Conservation (phyloP, 2,329 filamentous ascomycete species). For the Sclerotinia minor region DNA sequence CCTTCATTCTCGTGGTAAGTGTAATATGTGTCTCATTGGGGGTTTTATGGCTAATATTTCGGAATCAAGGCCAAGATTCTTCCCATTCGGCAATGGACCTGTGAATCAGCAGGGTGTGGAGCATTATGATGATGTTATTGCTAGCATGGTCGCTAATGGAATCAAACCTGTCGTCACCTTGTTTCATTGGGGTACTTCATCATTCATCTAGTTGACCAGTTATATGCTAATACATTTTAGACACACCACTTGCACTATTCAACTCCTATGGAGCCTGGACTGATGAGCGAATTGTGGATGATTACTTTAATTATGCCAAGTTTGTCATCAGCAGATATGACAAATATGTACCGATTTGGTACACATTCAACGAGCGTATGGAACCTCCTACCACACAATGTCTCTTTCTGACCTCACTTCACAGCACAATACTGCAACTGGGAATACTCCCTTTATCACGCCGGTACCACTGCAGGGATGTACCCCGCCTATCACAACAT, state of each 20-base stretch:
- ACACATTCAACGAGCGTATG: slow-evolving; percentile 56
- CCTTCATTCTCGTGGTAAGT: slow-evolving; percentile 41
- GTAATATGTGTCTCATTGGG: neutral
- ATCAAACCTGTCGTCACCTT: slow-evolving; percentile 52
- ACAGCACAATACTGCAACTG: slow-evolving; percentile 49
- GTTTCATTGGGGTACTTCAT: slow-evolving; percentile 43
- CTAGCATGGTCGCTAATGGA: slow-evolving; percentile 51
- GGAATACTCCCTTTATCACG: slow-evolving; percentile 49
- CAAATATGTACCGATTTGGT: slow-evolving; percentile 53
- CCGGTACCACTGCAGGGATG: slow-evolving; percentile 43
- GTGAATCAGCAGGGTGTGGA: slow-evolving; percentile 53
- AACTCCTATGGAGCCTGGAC: slow-evolving; percentile 48
- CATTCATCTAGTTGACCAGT: neutral
- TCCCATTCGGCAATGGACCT: slow-evolving; percentile 54
- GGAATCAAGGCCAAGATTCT: slow-evolving; percentile 44
- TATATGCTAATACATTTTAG: slow-evolving; percentile 25
- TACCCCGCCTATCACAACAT: slow-evolving; percentile 49
- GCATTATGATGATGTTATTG: slow-evolving; percentile 56
- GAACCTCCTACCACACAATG: slow-evolving; percentile 20
- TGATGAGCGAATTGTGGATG: slow-evolving; percentile 50
- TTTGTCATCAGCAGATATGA: slow-evolving; percentile 53
- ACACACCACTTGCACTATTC: slow-evolving; percentile 42
- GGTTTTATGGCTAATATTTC: neutral
- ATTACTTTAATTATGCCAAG: slow-evolving; percentile 55
- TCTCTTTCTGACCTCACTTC: slow-evolving; percentile 27